phyloP scores from a whole-genome alignment of 805 yeast genomes.

The Lipomyces chichibuensis region DNA sequence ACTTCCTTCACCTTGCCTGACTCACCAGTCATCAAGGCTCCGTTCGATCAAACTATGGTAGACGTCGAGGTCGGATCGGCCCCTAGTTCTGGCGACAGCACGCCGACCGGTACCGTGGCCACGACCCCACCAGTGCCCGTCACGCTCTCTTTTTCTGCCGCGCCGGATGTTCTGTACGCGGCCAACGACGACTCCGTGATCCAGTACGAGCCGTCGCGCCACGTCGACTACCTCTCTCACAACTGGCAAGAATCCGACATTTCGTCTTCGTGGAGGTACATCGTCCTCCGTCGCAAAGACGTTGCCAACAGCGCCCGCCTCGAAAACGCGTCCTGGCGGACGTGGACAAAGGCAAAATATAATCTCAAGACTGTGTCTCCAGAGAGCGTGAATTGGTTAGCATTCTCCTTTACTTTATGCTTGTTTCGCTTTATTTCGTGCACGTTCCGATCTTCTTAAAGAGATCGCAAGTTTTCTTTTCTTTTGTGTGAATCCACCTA shows the following conservation, averaged over 20 bases:
- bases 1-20: slow-evolving; percentile 1
- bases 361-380: slow-evolving; percentile 79
- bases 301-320: slow-evolving; percentile 79
- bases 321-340: slow-evolving; percentile 90
- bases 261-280: slow-evolving; percentile 93
- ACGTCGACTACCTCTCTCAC: slow-evolving; percentile 93
- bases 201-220: slow-evolving; percentile 77
- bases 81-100: slow-evolving; percentile 1
- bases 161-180: slow-evolving; percentile 28
- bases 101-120: neutral
- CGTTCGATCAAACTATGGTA: neutral
- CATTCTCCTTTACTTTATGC: neutral
- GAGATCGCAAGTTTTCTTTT: neutral
- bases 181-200: slow-evolving; percentile 74
- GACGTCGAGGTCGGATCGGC: neutral
- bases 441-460: neutral
- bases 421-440: neutral
- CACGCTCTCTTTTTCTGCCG: slow-evolving; percentile 16
- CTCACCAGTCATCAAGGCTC: neutral
- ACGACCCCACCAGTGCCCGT: slow-evolving; percentile 2
- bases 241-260: slow-evolving; percentile 95
- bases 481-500: neutral
- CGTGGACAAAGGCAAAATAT: slow-evolving; percentile 84
- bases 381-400: slow-evolving; percentile 81
- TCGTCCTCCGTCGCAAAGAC: slow-evolving; percentile 77